These are phyloP conservation scores for Teunomyces funiuensis DNA, from an alignment of 805 yeast species.

Conservation along the genomic window DNA sequence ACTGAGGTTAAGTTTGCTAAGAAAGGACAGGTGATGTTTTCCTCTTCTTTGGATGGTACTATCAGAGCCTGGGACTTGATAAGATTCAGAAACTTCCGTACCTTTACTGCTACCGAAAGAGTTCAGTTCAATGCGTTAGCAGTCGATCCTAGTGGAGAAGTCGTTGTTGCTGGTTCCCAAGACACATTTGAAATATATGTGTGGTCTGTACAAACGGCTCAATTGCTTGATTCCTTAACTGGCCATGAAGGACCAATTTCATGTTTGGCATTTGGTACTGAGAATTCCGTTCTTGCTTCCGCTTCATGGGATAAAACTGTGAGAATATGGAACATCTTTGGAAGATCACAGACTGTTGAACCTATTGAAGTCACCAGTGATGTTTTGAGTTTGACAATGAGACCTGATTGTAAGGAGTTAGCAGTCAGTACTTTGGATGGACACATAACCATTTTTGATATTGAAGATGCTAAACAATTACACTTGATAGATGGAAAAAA, in stretches of 20 bases:
- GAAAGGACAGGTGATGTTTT: slow-evolving; percentile 85
- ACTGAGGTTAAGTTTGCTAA: slow-evolving; percentile 86
- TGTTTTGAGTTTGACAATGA: slow-evolving; percentile 75
- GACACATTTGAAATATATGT: slow-evolving; percentile 89
- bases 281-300: slow-evolving; percentile 74
- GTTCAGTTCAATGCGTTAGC: slow-evolving; percentile 86
- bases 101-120: slow-evolving; percentile 88
- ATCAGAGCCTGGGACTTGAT: slow-evolving; percentile 96
- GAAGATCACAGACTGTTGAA: slow-evolving; percentile 83
- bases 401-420: slow-evolving; percentile 91
- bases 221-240: slow-evolving; percentile 77
- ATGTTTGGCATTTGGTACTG: slow-evolving; percentile 78
- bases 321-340: slow-evolving; percentile 89
- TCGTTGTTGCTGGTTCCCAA: slow-evolving; percentile 90
- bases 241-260: slow-evolving; percentile 98
- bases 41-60: slow-evolving; percentile 93
- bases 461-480: slow-evolving; percentile 75
- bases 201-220: slow-evolving; percentile 97
- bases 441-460: slow-evolving; percentile 78
- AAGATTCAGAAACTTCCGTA: slow-evolving; percentile 89
- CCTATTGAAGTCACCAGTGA: slow-evolving; percentile 86
- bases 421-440: slow-evolving; percentile 91
- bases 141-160: slow-evolving; percentile 96
- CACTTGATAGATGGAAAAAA: slow-evolving; percentile 82
- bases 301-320: slow-evolving; percentile 97